Conservation (phyloP, 2,329 filamentous ascomycete genomes). For the Ophiostoma quercus region DNA sequence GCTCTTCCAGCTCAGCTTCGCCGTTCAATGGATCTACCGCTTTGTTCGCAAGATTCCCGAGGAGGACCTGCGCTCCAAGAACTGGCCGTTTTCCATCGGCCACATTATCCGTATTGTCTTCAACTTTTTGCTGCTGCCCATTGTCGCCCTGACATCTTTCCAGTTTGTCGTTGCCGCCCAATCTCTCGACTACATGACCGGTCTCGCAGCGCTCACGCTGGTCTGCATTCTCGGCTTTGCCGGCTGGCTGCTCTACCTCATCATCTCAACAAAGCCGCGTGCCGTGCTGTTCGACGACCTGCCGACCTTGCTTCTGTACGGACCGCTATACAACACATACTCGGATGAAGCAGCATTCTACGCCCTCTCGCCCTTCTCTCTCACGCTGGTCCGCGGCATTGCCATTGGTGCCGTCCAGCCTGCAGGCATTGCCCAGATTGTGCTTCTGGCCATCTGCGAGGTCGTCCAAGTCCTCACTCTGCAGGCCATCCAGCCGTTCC, state of each 20-base stretch:
- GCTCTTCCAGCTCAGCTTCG: slow-evolving; percentile 71
- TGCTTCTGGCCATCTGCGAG: slow-evolving; percentile 89
- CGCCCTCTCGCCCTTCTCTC: slow-evolving; percentile 75
- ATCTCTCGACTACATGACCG: slow-evolving; percentile 67
- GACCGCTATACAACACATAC: slow-evolving; percentile 95
- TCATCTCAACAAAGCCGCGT: slow-evolving; percentile 73
- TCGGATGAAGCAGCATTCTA: slow-evolving; percentile 89
- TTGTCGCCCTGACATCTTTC: slow-evolving; percentile 82
- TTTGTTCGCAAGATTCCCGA: slow-evolving; percentile 66
- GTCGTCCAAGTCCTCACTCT: slow-evolving; percentile 83
- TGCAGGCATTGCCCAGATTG: slow-evolving; percentile 87
- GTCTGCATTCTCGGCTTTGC: slow-evolving; percentile 67
- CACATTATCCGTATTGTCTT: slow-evolving; percentile 80
- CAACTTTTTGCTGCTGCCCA: slow-evolving; percentile 85
- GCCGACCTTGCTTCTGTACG: slow-evolving; percentile 81
- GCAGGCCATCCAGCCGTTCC: slow-evolving; percentile 84
- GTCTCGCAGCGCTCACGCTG: slow-evolving; percentile 68
- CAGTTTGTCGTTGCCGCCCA: slow-evolving; percentile 71
- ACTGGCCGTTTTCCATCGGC: slow-evolving; percentile 77
- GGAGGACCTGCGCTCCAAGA: slow-evolving; percentile 86
- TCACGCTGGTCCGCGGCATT: slow-evolving; percentile 81
- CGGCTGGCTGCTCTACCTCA: slow-evolving; percentile 73
- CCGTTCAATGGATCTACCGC: slow-evolving; percentile 69
- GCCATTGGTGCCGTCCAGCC: slow-evolving; percentile 89
- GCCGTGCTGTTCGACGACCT: slow-evolving; percentile 90